Conservation (phyloP, 1,139 yeast genomes). For the Zhuliangozyma blackwelliae region DNA sequence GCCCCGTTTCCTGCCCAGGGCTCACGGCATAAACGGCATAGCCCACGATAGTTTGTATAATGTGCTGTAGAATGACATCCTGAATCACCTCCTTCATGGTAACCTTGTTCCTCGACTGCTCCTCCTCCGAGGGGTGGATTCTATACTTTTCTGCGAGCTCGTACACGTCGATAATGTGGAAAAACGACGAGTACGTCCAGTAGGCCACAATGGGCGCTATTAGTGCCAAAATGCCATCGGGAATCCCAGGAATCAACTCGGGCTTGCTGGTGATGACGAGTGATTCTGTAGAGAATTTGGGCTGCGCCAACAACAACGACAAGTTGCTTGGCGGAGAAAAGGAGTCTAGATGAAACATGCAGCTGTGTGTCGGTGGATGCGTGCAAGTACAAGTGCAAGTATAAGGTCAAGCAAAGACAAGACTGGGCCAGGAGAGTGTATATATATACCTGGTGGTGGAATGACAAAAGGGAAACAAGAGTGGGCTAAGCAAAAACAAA, state of each 20-base stretch:
- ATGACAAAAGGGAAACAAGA: too few species aligned
- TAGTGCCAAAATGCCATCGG: constrained; percentile 73
- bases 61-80: constrained; percentile 82
- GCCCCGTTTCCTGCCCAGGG: constrained; percentile 64
- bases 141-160: constrained; percentile 78
- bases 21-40: constrained; percentile 51
- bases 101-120: constrained; percentile 69
- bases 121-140: constrained; percentile 90
- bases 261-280: constrained; percentile 8
- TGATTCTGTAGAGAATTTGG: constrained; percentile 6
- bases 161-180: constrained; percentile 69
- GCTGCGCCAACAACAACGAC: constrained; percentile 11
- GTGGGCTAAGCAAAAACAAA: too few species aligned
- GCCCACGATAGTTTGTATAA: constrained; percentile 76
- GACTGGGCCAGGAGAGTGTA: too few species aligned
- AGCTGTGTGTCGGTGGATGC: too few species aligned
- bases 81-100: constrained; percentile 61
- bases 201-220: constrained; percentile 75
- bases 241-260: constrained; percentile 39
- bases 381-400: too few species aligned
- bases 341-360: not conserved
- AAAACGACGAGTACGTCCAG: constrained; percentile 73
- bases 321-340: constrained; percentile 10
- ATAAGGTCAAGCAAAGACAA: too few species aligned
- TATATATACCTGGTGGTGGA: too few species aligned